Conservation (phyloP, 2,329 filamentous ascomycete genomes). For the Thielaviopsis ethacetica region DNA sequence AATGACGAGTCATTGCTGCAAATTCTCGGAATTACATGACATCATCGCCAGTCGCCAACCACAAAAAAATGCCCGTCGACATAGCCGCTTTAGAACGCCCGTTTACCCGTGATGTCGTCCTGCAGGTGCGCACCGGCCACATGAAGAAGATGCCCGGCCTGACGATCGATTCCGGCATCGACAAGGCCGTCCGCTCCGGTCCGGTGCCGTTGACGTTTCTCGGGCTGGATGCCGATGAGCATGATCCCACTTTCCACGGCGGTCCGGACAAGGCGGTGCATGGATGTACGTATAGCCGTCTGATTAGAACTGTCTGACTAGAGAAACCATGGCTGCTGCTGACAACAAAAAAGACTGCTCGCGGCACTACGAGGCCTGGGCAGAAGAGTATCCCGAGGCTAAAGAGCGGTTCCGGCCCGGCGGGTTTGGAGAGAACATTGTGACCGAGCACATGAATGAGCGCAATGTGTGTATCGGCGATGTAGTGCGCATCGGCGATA, state of each 20-base stretch:
- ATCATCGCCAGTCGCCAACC: background rate
- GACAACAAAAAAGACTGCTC: conserved; percentile 32
- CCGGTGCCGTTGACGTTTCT: conserved; percentile 29
- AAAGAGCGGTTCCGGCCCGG: conserved; percentile 36
- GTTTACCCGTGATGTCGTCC: conserved; percentile 25
- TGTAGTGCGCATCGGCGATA: conserved; percentile 32
- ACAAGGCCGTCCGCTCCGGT: conserved; percentile 29
- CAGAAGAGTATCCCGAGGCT: conserved; percentile 31
- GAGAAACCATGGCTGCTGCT: background rate
- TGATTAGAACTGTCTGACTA: background rate
- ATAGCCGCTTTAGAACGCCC: background rate
- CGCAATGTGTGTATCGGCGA: conserved; percentile 51
- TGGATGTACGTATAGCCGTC: conserved; percentile 35
- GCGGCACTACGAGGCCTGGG: conserved; percentile 41
- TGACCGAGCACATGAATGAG: conserved; percentile 42
- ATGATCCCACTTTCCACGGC: conserved; percentile 45
- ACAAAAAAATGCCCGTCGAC: conserved; percentile 1
- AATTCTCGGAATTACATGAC: background rate
- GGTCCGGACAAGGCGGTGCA: conserved; percentile 48
- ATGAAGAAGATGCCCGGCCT: conserved; percentile 38
- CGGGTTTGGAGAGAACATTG: conserved; percentile 50
- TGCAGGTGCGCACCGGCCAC: conserved; percentile 39
- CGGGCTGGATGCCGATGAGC: conserved; percentile 43
- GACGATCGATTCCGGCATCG: conserved; percentile 37
- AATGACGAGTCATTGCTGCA: no score